These are phyloP conservation scores for Pyrus hybrid DNA, from an alignment of 331 rosid species.

Conservation along the genomic window DNA sequence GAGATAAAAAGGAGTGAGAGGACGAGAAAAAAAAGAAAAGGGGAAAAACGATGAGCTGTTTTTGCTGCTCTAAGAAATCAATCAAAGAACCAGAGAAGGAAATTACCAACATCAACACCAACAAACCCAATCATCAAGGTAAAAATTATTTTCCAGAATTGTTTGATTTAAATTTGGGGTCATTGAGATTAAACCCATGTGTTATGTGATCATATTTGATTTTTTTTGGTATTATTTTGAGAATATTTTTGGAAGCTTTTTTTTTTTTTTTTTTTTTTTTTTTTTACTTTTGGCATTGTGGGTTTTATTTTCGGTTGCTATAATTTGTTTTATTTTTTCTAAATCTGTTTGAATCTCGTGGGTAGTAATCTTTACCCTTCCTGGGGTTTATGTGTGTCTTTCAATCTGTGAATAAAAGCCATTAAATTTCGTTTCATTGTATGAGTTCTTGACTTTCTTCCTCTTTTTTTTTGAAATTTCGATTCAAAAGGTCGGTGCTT, in stretches of 20 bases:
- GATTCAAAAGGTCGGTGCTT: background rate
- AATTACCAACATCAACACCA: background rate
- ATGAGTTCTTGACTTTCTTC: background rate
- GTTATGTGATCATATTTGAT: background rate
- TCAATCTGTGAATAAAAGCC: background rate
- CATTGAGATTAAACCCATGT: background rate
- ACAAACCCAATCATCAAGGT: conserved; percentile 29
- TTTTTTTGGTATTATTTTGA: background rate
- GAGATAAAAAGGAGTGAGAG: conserved; percentile 1
- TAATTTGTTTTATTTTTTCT: background rate
- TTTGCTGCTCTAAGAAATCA: conserved; percentile 42
- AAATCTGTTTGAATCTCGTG: background rate
- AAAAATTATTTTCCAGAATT: background rate
- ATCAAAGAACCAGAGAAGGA: conserved; percentile 20
- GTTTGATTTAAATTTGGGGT: background rate
- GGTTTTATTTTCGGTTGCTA: background rate
- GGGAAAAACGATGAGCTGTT: conserved; percentile 57
- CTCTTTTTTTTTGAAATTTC: background rate
- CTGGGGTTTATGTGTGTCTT: background rate
- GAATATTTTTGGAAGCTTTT: too few relatives aligned
- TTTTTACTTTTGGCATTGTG: background rate
- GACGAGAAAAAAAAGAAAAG: background rate
- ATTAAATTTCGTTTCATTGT: background rate
- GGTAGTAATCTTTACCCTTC: background rate
- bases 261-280: background rate